These are phyloP conservation scores for Bidens hawaiensis DNA, from an alignment of 140 eudicot species.

Conservation along the genomic window DNA sequence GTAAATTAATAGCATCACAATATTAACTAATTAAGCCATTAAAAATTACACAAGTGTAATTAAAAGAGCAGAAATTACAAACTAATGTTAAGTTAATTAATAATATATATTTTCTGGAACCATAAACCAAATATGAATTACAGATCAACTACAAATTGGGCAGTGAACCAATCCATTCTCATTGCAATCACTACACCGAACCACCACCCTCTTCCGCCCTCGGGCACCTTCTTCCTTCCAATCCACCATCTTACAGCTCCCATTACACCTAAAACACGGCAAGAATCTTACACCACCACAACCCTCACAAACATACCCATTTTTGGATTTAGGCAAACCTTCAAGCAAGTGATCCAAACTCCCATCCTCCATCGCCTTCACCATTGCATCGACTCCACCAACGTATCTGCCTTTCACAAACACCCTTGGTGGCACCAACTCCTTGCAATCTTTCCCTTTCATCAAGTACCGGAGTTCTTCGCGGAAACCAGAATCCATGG, in stretches of 20 bases:
- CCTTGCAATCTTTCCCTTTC: slow-evolving; percentile 45
- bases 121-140: neutral
- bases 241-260: slow-evolving; percentile 77
- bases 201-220: slow-evolving; percentile 42
- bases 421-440: slow-evolving; percentile 72
- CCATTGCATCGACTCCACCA: slow-evolving; percentile 71
- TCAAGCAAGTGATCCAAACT: slow-evolving; percentile 44
- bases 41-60: no score
- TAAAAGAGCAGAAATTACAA: no score
- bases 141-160: slow-evolving; percentile 74
- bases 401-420: slow-evolving; percentile 82
- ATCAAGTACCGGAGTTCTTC: slow-evolving; percentile 61
- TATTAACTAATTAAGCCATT: no score
- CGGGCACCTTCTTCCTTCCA: slow-evolving; percentile 20
- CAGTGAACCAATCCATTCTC: slow-evolving; percentile 94
- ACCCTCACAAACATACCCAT: slow-evolving; percentile 69
- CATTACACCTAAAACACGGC: slow-evolving; percentile 86
- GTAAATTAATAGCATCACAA: no score
- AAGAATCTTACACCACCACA: slow-evolving; percentile 86
- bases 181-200: slow-evolving; percentile 76
- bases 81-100: no score
- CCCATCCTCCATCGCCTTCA: slow-evolving; percentile 64
- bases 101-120: no score
- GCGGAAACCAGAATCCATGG: slow-evolving; percentile 79
- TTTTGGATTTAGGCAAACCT: slow-evolving; percentile 60